Conservation (phyloP, 2,329 filamentous ascomycete species). For the Cadophora luteo-olivacea region DNA sequence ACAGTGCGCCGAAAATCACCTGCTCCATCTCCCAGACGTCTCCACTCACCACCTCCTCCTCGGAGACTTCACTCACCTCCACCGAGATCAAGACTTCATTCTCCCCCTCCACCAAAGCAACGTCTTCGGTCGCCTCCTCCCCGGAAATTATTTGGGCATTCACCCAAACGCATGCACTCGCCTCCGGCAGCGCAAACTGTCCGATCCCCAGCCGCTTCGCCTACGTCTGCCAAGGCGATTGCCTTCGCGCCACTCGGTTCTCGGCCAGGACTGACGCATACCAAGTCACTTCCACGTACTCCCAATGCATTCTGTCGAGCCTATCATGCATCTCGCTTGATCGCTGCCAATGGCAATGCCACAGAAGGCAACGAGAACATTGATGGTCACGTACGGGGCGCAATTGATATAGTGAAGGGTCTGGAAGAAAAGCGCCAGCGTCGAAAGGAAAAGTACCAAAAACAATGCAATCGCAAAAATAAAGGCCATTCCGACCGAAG, state of each 20-base stretch:
- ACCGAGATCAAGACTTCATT: conserved; percentile 44
- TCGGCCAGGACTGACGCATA: conserved; percentile 74
- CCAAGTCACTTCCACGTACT: conserved; percentile 85
- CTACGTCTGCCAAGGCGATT: conserved; percentile 50
- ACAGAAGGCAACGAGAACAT: conserved; percentile 45
- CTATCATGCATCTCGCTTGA: conserved; percentile 51
- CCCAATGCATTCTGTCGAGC: conserved; percentile 70
- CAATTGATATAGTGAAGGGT: conserved; percentile 96
- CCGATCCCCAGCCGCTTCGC: conserved; percentile 56
- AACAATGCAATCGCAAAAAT: conserved; percentile 83
- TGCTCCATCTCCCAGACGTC: conserved; percentile 65
- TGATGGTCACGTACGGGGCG: conserved; percentile 80
- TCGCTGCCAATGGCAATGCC: conserved; percentile 48
- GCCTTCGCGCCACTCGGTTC: conserved; percentile 55
- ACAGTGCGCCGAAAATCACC: conserved; percentile 51
- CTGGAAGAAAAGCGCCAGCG: conserved; percentile 93
- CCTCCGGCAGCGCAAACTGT: conserved; percentile 68
- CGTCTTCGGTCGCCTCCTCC: conserved; percentile 69
- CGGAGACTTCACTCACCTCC: conserved; percentile 43
- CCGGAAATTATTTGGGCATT: conserved; percentile 43
- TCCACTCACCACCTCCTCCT: conserved; percentile 57
- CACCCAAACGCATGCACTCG: conserved; percentile 55
- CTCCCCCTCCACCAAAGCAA: conserved; percentile 44
- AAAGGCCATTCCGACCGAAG: conserved; percentile 67
- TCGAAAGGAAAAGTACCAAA: conserved; percentile 90